Evolutionary conservation across 192 early-diverging fungal species (phyloP), one percentile per base, ranked within the genome.

Genomic region (Diversispora epigaea): DNA sequence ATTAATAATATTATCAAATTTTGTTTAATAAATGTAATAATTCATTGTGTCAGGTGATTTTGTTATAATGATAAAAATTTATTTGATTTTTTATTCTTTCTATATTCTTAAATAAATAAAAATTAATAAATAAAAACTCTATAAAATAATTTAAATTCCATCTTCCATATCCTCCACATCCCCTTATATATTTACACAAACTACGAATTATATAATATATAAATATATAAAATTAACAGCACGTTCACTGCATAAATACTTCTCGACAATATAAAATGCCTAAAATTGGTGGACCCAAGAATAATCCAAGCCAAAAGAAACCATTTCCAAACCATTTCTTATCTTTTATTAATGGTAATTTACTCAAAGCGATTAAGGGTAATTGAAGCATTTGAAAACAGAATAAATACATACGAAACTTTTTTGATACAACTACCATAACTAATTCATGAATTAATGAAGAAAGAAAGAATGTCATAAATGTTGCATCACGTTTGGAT

Each of bases 241-340:
- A 65, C 5, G 0, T 10, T 54, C n/a, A 54, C n/a, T 11, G n/a
- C 4, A 54, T 4, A 71, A 71, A 71, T 22, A 57, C 69, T 65
- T 75, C 73, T 43, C 63, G 46, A 75, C 90, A 91, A 76, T 96
- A 96, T 8, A 91, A 77, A 70, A 93, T 89, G 21, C 90, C 88
- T 5, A 96, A 78, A 14, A 95, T 61, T 54, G 95, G 95, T 21
- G 93, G 93, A 15, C 92, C 95, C 69, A 86, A 72, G 58, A 96
- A 92, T 92, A 98, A 94, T 25, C 89, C 88, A 56, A 94, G 81
- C 97, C 97, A 98, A 78, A 98, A 97, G 58, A 92, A 76, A 17
- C 80, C 88, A 84, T 98, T 97, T 7, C 92, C 91, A 21, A 95
- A 60, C 61, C 90, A 80, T 55, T 84, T 88, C 15, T 86, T 81